Conservation (phyloP, 1,284 basidiomycete species). For the Coriolopsis trogii region DNA sequence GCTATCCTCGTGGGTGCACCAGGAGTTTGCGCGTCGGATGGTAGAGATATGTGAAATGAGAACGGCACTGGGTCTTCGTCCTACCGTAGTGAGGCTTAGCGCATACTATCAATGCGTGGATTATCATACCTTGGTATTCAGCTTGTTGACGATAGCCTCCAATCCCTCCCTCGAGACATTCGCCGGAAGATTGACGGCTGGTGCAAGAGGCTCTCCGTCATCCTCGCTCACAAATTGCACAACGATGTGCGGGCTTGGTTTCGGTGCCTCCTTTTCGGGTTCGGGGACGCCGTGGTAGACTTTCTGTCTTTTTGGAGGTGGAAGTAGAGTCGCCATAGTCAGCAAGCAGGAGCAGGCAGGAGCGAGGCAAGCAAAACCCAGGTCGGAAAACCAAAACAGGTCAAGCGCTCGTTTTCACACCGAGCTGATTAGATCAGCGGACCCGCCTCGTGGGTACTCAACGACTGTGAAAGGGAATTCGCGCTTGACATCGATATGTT, state of each 20-base stretch:
- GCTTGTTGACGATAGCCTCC: constrained; percentile 84
- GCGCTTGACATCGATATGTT: background rate
- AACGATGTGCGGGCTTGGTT: constrained; percentile 70
- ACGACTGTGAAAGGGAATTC: constrained; percentile 20
- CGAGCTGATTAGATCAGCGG: constrained; percentile 11
- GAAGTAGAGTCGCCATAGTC: constrained; percentile 80
- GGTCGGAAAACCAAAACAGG: constrained; percentile 20
- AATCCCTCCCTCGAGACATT: constrained; percentile 85
- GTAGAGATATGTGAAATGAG: constrained; percentile 81
- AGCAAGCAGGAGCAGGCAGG: constrained; percentile 13
- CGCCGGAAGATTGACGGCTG: constrained; percentile 86
- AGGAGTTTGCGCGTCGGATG: constrained; percentile 51
- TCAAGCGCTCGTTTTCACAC: constrained; percentile 9
- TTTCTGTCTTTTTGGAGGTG: constrained; percentile 86
- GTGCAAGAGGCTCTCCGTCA: constrained; percentile 79
- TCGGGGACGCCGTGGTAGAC: constrained; percentile 74
- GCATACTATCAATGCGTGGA: too few relatives aligned
- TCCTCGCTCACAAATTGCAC: constrained; percentile 92
- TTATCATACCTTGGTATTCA: constrained; percentile 66
- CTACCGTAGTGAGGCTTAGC: constrained; percentile 36
- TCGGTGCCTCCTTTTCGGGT: constrained; percentile 58
- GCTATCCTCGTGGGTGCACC: constrained; percentile 78
- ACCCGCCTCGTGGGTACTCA: constrained; percentile 18
- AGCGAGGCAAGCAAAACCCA: too few relatives aligned
- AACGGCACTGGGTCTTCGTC: constrained; percentile 90